Conservation (phyloP, 345 rosid species). For the Eucalyptus brandiana region DNA sequence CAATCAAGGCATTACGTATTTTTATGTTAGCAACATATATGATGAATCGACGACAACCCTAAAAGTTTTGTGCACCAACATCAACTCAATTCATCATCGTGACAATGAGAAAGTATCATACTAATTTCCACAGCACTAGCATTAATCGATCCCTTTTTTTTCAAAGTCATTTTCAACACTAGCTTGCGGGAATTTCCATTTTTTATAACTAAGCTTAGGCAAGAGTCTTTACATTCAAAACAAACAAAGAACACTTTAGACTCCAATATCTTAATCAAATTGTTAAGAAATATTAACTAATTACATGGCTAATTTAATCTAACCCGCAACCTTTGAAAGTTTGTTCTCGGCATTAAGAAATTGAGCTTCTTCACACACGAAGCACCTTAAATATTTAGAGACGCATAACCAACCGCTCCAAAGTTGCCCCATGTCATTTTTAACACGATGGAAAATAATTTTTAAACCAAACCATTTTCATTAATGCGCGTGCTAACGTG, state of each 20-base stretch:
- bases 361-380: fast-evolving
- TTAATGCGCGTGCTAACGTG: not conserved
- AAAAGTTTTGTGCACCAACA: not conserved
- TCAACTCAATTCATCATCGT: not conserved
- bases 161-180: not conserved
- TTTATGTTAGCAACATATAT: not conserved
- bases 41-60: not conserved
- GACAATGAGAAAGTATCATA: not conserved
- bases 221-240: not conserved
- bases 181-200: not conserved
- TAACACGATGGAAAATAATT: not conserved
- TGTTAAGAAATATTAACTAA: fast-evolving
- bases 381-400: not conserved
- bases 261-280: not conserved
- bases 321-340: fast-evolving
- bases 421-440: not conserved
- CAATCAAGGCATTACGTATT: not conserved
- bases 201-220: not conserved
- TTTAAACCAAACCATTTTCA: not conserved
- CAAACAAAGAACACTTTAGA: not conserved
- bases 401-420: fast-evolving
- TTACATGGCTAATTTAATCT: fast-evolving
- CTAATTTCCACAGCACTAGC: not conserved
- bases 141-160: not conserved
- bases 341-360: not conserved